Conservation (phyloP, 306 rosid genomes). For the Begonia masoniana region DNA sequence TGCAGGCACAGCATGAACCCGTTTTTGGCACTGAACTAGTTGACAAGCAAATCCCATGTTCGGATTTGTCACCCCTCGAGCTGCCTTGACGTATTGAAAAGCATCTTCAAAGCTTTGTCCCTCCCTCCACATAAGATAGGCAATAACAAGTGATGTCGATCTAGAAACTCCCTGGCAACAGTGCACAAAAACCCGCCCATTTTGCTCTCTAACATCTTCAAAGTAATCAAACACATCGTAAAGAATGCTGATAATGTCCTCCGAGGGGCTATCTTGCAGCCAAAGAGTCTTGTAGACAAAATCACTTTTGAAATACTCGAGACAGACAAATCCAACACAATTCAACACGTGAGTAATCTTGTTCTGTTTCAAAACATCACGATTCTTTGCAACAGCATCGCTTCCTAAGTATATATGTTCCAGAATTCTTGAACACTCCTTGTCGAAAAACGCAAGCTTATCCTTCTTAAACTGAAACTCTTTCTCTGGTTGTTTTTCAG, state of each 20-base stretch:
- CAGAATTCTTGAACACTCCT: conserved; percentile 77
- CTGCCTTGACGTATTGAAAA: conserved; percentile 78
- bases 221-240: conserved; percentile 94
- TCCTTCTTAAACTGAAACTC: conserved; percentile 70
- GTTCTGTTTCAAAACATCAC: conserved; percentile 51
- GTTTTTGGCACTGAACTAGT: conserved; percentile 79
- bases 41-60: conserved; percentile 94
- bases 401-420: conserved; percentile 87
- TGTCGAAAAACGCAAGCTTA: conserved; percentile 64
- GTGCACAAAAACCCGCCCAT: conserved; percentile 83
- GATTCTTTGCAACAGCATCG: conserved; percentile 88
- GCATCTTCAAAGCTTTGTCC: conserved; percentile 85
- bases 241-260: conserved; percentile 80
- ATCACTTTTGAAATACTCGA: conserved; percentile 77
- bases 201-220: conserved; percentile 74
- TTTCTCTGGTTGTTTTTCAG: conserved; percentile 22
- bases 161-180: conserved; percentile 92
- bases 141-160: conserved; percentile 77
- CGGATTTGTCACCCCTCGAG: conserved; percentile 84
- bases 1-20: conserved; percentile 71
- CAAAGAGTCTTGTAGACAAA: conserved; percentile 89
- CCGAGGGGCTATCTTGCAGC: conserved; percentile 77
- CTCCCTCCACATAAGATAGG: conserved; percentile 95
- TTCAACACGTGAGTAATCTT: conserved; percentile 84
- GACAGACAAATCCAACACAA: conserved; percentile 89